phyloP scores from a whole-genome alignment of 2,329 filamentous ascomycete genomes.

The Ceratocystiopsis sp. region DNA sequence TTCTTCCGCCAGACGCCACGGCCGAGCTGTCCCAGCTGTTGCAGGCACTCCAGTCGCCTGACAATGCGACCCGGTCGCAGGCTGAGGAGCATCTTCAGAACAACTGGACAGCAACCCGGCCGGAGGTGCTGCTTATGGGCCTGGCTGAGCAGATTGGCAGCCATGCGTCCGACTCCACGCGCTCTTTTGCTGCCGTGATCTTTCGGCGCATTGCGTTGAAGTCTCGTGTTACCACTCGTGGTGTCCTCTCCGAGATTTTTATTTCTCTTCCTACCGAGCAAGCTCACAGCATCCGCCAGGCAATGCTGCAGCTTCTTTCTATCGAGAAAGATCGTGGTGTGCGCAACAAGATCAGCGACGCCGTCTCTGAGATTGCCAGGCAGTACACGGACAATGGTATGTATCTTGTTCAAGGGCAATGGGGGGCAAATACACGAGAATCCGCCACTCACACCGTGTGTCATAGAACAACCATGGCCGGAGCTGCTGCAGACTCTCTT shows the following conservation, averaged over 20 bases:
- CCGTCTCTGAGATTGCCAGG: slow-evolving; percentile 87
- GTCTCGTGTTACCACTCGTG: slow-evolving; percentile 57
- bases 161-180: slow-evolving; percentile 56
- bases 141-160: slow-evolving; percentile 79
- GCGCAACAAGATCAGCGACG: slow-evolving; percentile 90
- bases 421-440: no score
- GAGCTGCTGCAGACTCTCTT: slow-evolving; percentile 78
- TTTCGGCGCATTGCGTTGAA: slow-evolving; percentile 90
- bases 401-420: slow-evolving; percentile 14
- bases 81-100: slow-evolving; percentile 82
- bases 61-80: slow-evolving; percentile 70
- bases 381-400: slow-evolving; percentile 87
- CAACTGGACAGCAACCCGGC: slow-evolving; percentile 70
- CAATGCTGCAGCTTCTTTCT: slow-evolving; percentile 61
- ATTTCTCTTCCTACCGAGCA: slow-evolving; percentile 59
- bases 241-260: slow-evolving; percentile 68
- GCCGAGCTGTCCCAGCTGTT: slow-evolving; percentile 73
- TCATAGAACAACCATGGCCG: slow-evolving; percentile 64
- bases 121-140: slow-evolving; percentile 84
- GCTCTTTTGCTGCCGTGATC: slow-evolving; percentile 79
- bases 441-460: not conserved
- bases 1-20: slow-evolving; percentile 71
- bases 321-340: slow-evolving; percentile 57
- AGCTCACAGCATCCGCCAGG: slow-evolving; percentile 62
- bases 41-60: slow-evolving; percentile 71